These are phyloP conservation scores for Wickerhamomyces kurtzmanii DNA, from an alignment of 805 yeast genomes.

Conservation along the genomic window DNA sequence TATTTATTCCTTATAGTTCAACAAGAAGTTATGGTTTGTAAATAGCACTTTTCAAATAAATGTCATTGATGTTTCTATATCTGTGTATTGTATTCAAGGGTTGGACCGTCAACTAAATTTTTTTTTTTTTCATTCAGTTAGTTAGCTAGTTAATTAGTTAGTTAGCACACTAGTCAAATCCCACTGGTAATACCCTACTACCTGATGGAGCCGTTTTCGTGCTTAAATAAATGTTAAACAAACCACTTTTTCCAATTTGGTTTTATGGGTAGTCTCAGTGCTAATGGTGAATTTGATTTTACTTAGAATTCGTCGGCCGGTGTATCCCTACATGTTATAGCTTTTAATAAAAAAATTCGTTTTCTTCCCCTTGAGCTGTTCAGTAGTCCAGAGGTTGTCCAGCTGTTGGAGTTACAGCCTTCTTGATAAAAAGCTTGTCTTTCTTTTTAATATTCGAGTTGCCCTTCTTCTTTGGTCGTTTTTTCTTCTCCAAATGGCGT, in stretches of 20 bases:
- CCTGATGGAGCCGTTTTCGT: constrained; percentile 34
- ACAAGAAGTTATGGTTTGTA: too few relatives aligned
- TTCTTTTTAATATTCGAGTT: not conserved
- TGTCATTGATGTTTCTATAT: too few relatives aligned
- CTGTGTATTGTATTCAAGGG: too few relatives aligned
- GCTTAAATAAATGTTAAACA: constrained; percentile 27
- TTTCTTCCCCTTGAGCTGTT: not conserved
- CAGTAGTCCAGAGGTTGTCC: too few relatives aligned
- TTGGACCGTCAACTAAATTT: too few relatives aligned
- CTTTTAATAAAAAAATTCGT: constrained; percentile 1
- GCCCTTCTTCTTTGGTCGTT: constrained; percentile 1
- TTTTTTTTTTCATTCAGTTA: too few relatives aligned
- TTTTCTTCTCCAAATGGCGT: constrained; percentile 2
- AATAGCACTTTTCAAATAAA: too few relatives aligned
- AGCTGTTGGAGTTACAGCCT: too few relatives aligned
- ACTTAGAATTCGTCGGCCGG: constrained; percentile 12
- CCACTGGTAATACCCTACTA: constrained; percentile 22
- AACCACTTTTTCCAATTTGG: too few relatives aligned
- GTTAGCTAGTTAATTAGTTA: too few relatives aligned
- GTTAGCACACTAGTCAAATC: constrained; percentile 37
- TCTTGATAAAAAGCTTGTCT: not conserved
- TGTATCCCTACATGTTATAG: constrained; percentile 13
- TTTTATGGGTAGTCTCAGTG: constrained; percentile 19
- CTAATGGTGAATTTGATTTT: constrained; percentile 6
- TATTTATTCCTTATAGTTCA: not conserved